phyloP scores from a whole-genome alignment of 257 asterid species.

The Primulina eburnea region DNA sequence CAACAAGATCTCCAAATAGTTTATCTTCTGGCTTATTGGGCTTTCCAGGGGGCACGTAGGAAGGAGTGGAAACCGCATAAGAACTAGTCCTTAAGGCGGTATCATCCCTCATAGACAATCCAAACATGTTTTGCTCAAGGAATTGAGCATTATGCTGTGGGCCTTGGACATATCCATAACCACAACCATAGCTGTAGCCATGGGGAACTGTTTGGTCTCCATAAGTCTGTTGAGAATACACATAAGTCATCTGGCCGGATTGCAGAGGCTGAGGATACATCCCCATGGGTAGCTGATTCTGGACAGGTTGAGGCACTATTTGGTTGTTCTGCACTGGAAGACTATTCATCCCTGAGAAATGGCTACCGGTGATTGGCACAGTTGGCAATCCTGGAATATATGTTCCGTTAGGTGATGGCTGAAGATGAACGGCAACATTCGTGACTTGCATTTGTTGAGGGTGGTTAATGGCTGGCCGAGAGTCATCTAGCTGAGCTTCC shows the following conservation, averaged over 20 bases:
- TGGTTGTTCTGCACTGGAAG: slow-evolving; percentile 30
- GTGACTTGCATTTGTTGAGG: slow-evolving; percentile 47
- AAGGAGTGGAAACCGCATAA: slow-evolving; percentile 39
- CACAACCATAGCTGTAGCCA: slow-evolving; percentile 51
- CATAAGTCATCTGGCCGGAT: slow-evolving; percentile 65
- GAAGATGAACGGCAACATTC: slow-evolving; percentile 33
- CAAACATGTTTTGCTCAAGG: slow-evolving; percentile 64
- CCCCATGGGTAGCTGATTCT: slow-evolving; percentile 29
- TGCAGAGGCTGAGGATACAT: slow-evolving; percentile 78
- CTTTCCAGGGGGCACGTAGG: slow-evolving; percentile 55
- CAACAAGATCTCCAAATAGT: slow-evolving; percentile 62
- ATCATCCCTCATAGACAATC: slow-evolving; percentile 71
- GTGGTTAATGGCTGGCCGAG: slow-evolving; percentile 38
- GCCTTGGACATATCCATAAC: slow-evolving; percentile 49
- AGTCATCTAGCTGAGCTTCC: slow-evolving; percentile 66
- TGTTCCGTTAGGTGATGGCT: slow-evolving; percentile 40
- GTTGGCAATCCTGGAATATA: slow-evolving; percentile 44
- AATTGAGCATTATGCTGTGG: slow-evolving; percentile 66
- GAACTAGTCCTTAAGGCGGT: slow-evolving; percentile 35
- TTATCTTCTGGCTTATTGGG: slow-evolving; percentile 76
- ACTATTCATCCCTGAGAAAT: slow-evolving; percentile 26
- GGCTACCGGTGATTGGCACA: slow-evolving; percentile 41
- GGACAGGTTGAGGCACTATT: slow-evolving; percentile 24
- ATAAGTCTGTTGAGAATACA: slow-evolving; percentile 77
- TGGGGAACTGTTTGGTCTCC: slow-evolving; percentile 60